A percentile compares a stretch with the other conserved stretches of the same genome.
phyloP scores from a whole-genome alignment of 352 stramenopile species.

The Phytophthora tubulina region DNA sequence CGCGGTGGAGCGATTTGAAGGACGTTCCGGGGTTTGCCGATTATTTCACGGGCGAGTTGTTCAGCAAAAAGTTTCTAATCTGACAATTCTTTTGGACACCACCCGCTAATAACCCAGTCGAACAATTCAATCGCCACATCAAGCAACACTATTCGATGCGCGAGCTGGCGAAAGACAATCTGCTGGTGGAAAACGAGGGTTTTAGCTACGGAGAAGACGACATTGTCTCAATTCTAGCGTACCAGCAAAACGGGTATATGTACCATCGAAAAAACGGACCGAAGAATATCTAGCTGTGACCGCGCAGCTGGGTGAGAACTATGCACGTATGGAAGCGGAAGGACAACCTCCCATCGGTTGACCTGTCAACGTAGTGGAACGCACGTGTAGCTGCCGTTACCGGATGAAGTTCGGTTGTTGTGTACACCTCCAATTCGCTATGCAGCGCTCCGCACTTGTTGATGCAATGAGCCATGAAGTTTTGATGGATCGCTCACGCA shows the following conservation, averaged over 20 bases:
- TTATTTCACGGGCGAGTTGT: conserved; percentile 3
- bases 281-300: conserved; percentile 14
- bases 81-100: conserved; percentile 26
- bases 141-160: conserved; percentile 39
- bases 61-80: neutral
- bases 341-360: conserved; percentile 4
- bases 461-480: neutral
- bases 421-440: neutral
- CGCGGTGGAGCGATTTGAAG: too few relatives aligned
- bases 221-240: neutral
- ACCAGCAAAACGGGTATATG: neutral
- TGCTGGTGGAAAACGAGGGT: neutral
- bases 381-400: neutral
- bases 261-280: neutral
- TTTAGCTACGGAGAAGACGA: neutral
- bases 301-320: conserved; percentile 10
- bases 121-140: conserved; percentile 35
- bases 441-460: neutral
- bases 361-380: neutral
- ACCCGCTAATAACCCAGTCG: conserved; percentile 34
- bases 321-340: conserved; percentile 9
- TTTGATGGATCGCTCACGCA: neutral
- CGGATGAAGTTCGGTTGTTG: conserved; percentile 2
- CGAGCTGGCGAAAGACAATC: neutral
- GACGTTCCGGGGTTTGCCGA: neutral